Evolutionary conservation across 768 basidiomycete species (phyloP).

Genomic region (Flagelloscypha sp.): DNA sequence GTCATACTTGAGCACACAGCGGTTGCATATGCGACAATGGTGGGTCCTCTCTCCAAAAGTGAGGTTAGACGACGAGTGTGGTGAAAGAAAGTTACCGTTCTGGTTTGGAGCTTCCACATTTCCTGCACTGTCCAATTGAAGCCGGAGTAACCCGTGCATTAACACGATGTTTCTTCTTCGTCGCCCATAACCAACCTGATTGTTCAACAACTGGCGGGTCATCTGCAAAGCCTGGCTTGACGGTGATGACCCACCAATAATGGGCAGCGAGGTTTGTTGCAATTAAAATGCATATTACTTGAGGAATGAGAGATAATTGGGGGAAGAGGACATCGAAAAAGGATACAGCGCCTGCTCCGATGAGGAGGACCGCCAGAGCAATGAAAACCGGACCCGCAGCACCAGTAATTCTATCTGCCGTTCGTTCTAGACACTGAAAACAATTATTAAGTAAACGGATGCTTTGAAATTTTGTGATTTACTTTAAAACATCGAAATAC

Average conservation of each 20-base stretch:
- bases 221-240: slow-evolving; percentile 72
- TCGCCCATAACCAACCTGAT: slow-evolving; percentile 51
- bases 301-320: slow-evolving; percentile 31
- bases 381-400: slow-evolving; percentile 91
- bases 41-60: slow-evolving; percentile 63
- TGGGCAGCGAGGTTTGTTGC: slow-evolving; percentile 70
- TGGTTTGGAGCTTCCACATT: slow-evolving; percentile 62
- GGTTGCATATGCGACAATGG: slow-evolving; percentile 87
- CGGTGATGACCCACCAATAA: slow-evolving; percentile 80
- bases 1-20: slow-evolving; percentile 84
- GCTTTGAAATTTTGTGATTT: too few relatives aligned
- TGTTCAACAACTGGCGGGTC: slow-evolving; percentile 39
- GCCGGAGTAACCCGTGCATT: slow-evolving; percentile 50
- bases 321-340: slow-evolving; percentile 58
- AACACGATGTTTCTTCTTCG: slow-evolving; percentile 20
- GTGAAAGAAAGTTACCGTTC: slow-evolving; percentile 50
- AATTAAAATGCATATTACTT: slow-evolving; percentile 66
- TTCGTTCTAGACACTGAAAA: slow-evolving; percentile 60
- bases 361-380: slow-evolving; percentile 65
- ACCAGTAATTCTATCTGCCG: slow-evolving; percentile 75
- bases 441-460: too few relatives aligned
- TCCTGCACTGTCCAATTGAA: slow-evolving; percentile 51
- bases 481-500: too few relatives aligned
- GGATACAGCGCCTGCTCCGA: slow-evolving; percentile 56
- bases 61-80: slow-evolving; percentile 9